Base-by-base conservation (phyloP, 176 grass and related monocot species). In the Aegilops bicornis region DNA sequence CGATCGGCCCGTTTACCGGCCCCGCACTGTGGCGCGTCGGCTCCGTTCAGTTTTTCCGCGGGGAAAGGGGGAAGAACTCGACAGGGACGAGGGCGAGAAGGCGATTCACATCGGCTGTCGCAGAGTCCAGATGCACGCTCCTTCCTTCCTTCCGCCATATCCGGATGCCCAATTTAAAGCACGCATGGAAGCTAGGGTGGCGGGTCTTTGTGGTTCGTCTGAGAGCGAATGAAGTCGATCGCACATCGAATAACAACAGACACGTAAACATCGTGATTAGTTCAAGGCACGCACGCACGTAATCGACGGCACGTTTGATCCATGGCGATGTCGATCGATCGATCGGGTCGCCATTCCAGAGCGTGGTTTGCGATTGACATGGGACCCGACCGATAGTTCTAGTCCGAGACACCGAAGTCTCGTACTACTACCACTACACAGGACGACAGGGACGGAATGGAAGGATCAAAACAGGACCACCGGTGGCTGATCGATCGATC, bases 61-160 rank as follows among this genome's bases (percentile, higher is more conserved):
- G 31, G 73, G 54, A 25, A 86, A 79, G 16, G 73, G 64, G 64
- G 37, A 36, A 20, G 35, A 39, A 37, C 50, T 25, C 20, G 76
- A 76, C 81, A 78, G 24, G 65, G 58, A 73, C 59, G 56, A 59
- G 63, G 43, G 82, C 78, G 42, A 73, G 65, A 56, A 33, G 33
- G 24, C 65, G n/a, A 59, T 43, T 17, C 20, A n/a, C 71, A 75
- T 50, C 40, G 12, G 30, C 40, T 85, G 43, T n/a, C 27, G 20
- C 82, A 17, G 25, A 76, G 80, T 79, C 68, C 47, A 79, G 84
- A 83, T 67, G 35, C 79, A 79, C 58, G 22, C 31, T 20, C 65
- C 52, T 35, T 52, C 47, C 43, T 47, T 47, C 45, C 13, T 52
- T 73, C 64, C 74, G 27, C 65, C 89, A 70, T 22, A 64, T 27